Evolutionary conservation across 768 basidiomycete genomes (phyloP), one percentile per base, ranked within the genome.

Genomic region (Rhodosporidiobolus odoratus): DNA sequence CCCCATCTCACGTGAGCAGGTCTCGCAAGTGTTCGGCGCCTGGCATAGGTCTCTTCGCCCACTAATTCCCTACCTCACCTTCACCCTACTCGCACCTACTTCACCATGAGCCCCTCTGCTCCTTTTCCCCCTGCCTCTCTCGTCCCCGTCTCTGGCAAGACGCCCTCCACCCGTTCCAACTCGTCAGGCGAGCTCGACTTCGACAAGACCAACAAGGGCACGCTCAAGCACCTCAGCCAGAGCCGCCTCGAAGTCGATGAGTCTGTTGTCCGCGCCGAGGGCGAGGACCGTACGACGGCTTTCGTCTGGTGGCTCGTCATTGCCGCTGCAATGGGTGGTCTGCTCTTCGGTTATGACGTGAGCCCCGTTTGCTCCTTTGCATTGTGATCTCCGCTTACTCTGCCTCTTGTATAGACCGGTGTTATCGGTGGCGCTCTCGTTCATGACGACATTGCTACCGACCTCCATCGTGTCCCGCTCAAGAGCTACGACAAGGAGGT

Each of bases 281-380:
- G 77, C 16, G 79, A 80, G 71, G 79, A 80, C 47, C 68, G 79
- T 68, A 87, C 86, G 32, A 88, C 88, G 0, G 85, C 84, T 83
- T 90, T 90, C 72, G 85, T 91, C 3, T 89, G 88, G 88, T 80
- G 86, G n/a, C 83, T 91, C 50, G 89, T 90, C 21, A 78, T 84
- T 61, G 67, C 69, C 2, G 73, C 73, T 19, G 73, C 69, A 1
- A 75, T 59, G 4, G 69, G 69, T 16, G 73, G 73, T 10, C 60
- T 75, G 19, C 60, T 75, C 30, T 75, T 75, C 38, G 73, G 73
- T 13, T 75, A 71, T 59, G 73, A 75, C n/a, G 72, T 70, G 21
- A 56, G 68, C 56, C 17, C 7, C 17, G n/a, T n/a, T n/a, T n/a
- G n/a, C n/a, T n/a, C n/a, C n/a, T n/a, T n/a, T n/a, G n/a, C n/a